Base-by-base conservation (phyloP, 2,329 filamentous ascomycete genomes). In the Teratosphaeria nubilosa region DNA sequence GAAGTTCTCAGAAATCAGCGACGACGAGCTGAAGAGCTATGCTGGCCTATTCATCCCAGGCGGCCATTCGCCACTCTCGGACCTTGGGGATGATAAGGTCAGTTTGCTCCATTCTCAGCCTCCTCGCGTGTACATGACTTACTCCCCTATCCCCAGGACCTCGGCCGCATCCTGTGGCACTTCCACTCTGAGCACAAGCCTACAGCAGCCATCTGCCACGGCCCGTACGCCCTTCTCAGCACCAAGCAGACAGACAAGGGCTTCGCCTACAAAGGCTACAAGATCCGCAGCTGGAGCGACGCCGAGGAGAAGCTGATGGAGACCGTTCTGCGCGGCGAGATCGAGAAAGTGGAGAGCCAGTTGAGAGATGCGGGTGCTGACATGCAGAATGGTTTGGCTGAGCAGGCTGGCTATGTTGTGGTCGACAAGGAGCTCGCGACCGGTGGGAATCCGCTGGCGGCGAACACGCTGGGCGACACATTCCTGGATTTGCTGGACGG, bases 251-350 rank as follows among this genome's bases (percentile, higher is more conserved):
- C 70, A 0, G 66, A 68, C 53, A 68, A 69, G 0, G 65, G 68
- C 31, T 78, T 78, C 54, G 73, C 70, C 25, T 78, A 78, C 59
- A 73, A 75, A 50, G 76, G 75, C 16, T 78, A 78, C 60, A 72
- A 74, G 62, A 72, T 78, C 32, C 78, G 75, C 1, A 71, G 69
- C 41, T 78, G 75, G 71, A 75, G 73, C 50, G 75, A 78, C 64
- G 70, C 67, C 0, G 76, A 78, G 63, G 77, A 78, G 66, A 74
- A 72, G 62, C 57, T 74, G 22, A 76, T 78, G 73, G 77, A 79
- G 69, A 74, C 67, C n/a, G 56, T 75, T 57, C 61, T 75, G 30
- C 65, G 74, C 5, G 76, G 74, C 0, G 75, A 78, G 63, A 69
- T 78, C 3, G 65, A 72, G 55, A 78, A 76, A 64, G 74, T 76